Evolutionary conservation across 495 filamentous ascomycete species (phyloP).

Genomic region (Penicillium cinerascens): DNA sequence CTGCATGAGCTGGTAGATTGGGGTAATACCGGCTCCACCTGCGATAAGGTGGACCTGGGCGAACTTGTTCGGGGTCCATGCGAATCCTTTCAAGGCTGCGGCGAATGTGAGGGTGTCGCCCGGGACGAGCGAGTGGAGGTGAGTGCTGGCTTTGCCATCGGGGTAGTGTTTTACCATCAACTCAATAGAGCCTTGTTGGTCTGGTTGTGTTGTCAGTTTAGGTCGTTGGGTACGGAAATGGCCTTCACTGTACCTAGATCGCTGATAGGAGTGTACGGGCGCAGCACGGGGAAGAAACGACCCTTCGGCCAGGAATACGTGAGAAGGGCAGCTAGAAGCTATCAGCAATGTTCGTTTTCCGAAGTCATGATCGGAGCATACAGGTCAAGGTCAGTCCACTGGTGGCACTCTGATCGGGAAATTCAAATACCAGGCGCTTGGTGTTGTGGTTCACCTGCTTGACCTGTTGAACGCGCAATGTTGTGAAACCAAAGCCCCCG

Average conservation of each 20-base stretch:
- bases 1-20: slow-evolving; percentile 57
- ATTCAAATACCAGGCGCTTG: slow-evolving; percentile 59
- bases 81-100: slow-evolving; percentile 46
- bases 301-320: slow-evolving; percentile 52
- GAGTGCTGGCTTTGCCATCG: slow-evolving; percentile 55
- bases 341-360: neutral
- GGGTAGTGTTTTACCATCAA: slow-evolving; percentile 65
- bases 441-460: slow-evolving; percentile 63
- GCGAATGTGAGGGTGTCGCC: slow-evolving; percentile 56
- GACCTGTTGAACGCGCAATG: slow-evolving; percentile 39
- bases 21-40: slow-evolving; percentile 62
- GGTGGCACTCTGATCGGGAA: slow-evolving; percentile 45
- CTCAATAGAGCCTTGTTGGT: slow-evolving; percentile 52
- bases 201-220: slow-evolving; percentile 25
- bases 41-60: slow-evolving; percentile 56
- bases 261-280: slow-evolving; percentile 61
- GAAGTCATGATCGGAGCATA: slow-evolving; percentile 15
- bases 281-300: slow-evolving; percentile 48
- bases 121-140: slow-evolving; percentile 59
- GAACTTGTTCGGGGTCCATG: slow-evolving; percentile 55
- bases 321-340: slow-evolving; percentile 47
- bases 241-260: slow-evolving; percentile 36
- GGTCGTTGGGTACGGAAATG: neutral
- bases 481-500: slow-evolving; percentile 20
- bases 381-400: slow-evolving; percentile 55